Base-by-base conservation (phyloP, 306 rosid genomes). In the Benincasa hispida region DNA sequence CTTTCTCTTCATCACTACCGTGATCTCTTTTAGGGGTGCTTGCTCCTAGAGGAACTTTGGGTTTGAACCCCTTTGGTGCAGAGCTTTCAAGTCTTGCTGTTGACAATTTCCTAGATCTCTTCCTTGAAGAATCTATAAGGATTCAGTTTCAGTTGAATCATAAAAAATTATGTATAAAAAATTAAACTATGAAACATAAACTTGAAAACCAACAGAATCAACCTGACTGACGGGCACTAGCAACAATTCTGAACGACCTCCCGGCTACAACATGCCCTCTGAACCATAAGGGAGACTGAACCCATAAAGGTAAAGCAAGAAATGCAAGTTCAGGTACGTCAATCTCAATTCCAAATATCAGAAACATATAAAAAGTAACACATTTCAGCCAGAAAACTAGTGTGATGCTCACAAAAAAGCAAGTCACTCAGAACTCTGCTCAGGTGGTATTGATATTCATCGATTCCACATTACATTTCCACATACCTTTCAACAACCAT, bases 81-180 rank as follows among this genome's bases (percentile, higher is more conserved):
- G 87, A 81, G 25, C 83, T 82, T 80, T 76, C 88, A 6, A 88
- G 74, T 86, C 86, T 85, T n/a, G 89, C 70, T 79, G 53, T 51
- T 47, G 91, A 81, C 65, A 77, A 75, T 82, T 85, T 90, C 83
- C 82, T 87, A 56, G n/a, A 87, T 80, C 87, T 87, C 82, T 82
- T 91, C 83, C 87, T 79, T 32, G 96, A 83, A 83, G 81, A 92
- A 77, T 92, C 98, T 92, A 73, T 77, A 63, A 76, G 57, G 57
- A 50, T 11, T 63, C 68, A 76, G 57, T 70, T 45, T 50, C 68
- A 75, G 27, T 66, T 27, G 17, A 11, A 70, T 75, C 74, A 58
- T 68, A 15, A 41, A 17, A 80, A 51, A 50, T 18, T 0, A 72
- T 67, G 28, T 22, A 81, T 12, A 57, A 76, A 51, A 37, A 47